Evolutionary conservation across 345 rosid genomes (phyloP).

Genomic region (Camelina laxa): DNA sequence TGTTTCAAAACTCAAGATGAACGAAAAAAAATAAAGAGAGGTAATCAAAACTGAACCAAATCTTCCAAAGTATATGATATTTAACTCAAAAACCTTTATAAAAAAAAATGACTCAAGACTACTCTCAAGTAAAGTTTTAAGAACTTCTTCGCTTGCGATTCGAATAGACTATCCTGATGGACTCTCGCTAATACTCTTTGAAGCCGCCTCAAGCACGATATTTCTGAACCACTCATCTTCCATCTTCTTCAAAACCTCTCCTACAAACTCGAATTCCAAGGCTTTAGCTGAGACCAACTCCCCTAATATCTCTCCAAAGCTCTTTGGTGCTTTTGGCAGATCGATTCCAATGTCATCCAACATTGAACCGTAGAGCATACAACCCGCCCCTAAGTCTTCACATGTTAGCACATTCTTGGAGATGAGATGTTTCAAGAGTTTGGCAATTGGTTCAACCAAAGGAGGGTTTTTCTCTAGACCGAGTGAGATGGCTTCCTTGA

Average conservation of each 20-base stretch:
- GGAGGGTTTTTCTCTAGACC: conserved; percentile 71
- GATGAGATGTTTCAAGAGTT: conserved; percentile 55
- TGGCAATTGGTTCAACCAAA: conserved; percentile 48
- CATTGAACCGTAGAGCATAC: conserved; percentile 59
- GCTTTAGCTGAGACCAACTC: conserved; percentile 51
- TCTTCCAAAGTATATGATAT: background rate
- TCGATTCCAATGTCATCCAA: conserved; percentile 77
- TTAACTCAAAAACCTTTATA: conserved; percentile 5
- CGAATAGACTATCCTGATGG: conserved; percentile 46
- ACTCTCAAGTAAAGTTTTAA: conserved; percentile 10
- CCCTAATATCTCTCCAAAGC: conserved; percentile 69
- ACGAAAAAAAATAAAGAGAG: background rate
- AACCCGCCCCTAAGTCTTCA: conserved; percentile 58
- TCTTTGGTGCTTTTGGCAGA: conserved; percentile 68
- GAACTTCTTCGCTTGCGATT: conserved; percentile 36
- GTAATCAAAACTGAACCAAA: conserved; percentile 21
- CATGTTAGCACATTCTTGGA: conserved; percentile 50
- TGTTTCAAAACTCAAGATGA: conserved; percentile 32
- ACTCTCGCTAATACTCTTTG: conserved; percentile 35
- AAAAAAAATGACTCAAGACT: background rate
- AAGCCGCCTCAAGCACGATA: conserved; percentile 39
- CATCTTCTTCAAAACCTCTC: conserved; percentile 57
- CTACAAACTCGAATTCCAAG: conserved; percentile 52
- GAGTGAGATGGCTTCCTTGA: conserved; percentile 68
- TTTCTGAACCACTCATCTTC: conserved; percentile 57